phyloP scores from a whole-genome alignment of 345 rosid genomes.

The Alliaria petiolata region DNA sequence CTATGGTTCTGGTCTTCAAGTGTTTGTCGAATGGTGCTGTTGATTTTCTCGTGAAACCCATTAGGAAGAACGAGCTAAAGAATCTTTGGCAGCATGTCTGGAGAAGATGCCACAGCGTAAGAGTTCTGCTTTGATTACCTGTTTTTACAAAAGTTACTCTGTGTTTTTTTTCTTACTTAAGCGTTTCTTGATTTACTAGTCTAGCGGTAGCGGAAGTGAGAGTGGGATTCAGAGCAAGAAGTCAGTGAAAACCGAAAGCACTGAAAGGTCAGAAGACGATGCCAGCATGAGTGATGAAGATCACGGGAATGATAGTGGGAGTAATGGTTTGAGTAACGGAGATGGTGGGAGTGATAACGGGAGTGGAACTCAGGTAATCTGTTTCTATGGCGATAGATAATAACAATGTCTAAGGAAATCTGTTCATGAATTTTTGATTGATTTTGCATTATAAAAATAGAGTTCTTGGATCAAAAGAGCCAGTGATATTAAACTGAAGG shows the following conservation, averaged over 20 bases:
- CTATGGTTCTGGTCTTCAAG: conserved; percentile 74
- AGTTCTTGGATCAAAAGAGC: conserved; percentile 68
- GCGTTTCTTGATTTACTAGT: conserved; percentile 39
- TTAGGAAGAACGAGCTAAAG: conserved; percentile 81
- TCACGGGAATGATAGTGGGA: conserved; percentile 44
- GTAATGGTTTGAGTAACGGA: conserved; percentile 33
- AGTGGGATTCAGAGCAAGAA: conserved; percentile 55
- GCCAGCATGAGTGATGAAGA: conserved; percentile 35
- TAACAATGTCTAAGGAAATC: background rate
- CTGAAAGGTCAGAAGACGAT: conserved; percentile 42
- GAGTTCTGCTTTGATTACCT: conserved; percentile 22
- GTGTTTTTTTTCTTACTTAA: background rate
- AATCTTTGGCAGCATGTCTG: conserved; percentile 89
- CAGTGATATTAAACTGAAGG: conserved; percentile 38
- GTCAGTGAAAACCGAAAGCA: conserved; percentile 42
- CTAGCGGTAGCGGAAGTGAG: conserved; percentile 73
- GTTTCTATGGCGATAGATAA: background rate
- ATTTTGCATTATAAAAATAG: conserved; percentile 31
- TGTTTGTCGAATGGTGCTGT: conserved; percentile 86
- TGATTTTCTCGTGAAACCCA: conserved; percentile 79
- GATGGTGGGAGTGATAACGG: conserved; percentile 64
- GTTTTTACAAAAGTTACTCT: background rate
- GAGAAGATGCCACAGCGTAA: conserved; percentile 81
- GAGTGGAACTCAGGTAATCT: conserved; percentile 73
- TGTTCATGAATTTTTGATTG: background rate